Conservation (phyloP, 169 alveolate species). For the Plasmodium coatneyi region DNA sequence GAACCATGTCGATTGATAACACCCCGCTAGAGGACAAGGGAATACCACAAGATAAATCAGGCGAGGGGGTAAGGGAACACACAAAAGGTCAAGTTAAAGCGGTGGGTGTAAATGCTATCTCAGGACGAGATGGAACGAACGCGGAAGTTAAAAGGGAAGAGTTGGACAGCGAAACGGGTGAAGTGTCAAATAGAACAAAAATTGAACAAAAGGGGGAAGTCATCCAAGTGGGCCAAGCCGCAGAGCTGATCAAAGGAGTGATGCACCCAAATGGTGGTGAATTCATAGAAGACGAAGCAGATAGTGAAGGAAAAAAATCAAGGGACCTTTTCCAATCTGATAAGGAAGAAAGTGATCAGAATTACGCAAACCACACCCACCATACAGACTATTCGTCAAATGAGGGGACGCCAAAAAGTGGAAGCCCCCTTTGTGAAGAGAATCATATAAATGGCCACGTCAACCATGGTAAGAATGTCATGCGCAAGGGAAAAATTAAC, state of each 20-base stretch:
- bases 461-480: neutral
- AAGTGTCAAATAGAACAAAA: neutral
- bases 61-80: neutral
- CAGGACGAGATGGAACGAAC: neutral
- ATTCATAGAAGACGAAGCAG: neutral
- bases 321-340: neutral
- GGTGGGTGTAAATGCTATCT: neutral
- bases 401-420: neutral
- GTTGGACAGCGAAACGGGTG: neutral
- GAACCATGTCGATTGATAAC: neutral
- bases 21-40: neutral
- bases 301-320: neutral
- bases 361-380: neutral
- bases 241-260: neutral
- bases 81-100: neutral
- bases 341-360: neutral
- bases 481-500: conserved; percentile 30
- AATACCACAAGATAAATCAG: neutral
- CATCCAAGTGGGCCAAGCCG: neutral
- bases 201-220: neutral
- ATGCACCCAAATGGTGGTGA: neutral
- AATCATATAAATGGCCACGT: neutral
- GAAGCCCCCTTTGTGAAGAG: neutral
- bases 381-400: conserved; percentile 1
- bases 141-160: neutral